A percentile compares a stretch with the other conserved stretches of the same genome.
phyloP scores from a whole-genome alignment of 192 early-diverging fungal species.

The Coemansia sp. region DNA sequence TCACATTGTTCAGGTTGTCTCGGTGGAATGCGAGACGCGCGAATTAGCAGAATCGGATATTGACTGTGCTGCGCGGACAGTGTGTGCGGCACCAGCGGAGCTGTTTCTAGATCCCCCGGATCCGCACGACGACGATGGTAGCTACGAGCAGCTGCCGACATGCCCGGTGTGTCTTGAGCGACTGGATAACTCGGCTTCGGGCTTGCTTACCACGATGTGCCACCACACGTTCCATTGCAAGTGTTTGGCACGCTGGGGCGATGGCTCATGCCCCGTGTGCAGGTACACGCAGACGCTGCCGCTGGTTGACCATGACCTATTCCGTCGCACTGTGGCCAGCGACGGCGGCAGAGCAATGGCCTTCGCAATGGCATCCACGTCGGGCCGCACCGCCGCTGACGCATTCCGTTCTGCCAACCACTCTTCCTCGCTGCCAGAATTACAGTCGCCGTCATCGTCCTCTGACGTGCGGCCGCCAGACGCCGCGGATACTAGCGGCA shows the following conservation, averaged over 20 bases:
- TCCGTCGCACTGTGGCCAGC: constrained; percentile 18
- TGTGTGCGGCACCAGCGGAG: constrained; percentile 16
- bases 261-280: constrained; percentile 90
- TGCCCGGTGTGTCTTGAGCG: constrained; percentile 97
- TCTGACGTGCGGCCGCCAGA: neutral
- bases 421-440: neutral
- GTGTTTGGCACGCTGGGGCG: constrained; percentile 91
- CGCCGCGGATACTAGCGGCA: neutral
- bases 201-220: constrained; percentile 88
- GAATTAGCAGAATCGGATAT: constrained; percentile 43
- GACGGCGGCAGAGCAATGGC: constrained; percentile 16
- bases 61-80: constrained; percentile 2
- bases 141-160: constrained; percentile 71
- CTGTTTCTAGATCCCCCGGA: constrained; percentile 31
- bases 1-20: constrained; percentile 78
- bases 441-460: constrained; percentile 16
- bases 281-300: constrained; percentile 66
- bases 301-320: constrained; percentile 42
- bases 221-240: constrained; percentile 95
- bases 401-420: too few relatives aligned
- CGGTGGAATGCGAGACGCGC: constrained; percentile 63
- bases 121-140: neutral
- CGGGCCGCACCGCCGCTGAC: neutral
- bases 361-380: neutral
- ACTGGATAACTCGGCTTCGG: constrained; percentile 88